Base-by-base conservation (phyloP, 1,284 basidiomycete genomes). In the Marasmius oreades region DNA sequence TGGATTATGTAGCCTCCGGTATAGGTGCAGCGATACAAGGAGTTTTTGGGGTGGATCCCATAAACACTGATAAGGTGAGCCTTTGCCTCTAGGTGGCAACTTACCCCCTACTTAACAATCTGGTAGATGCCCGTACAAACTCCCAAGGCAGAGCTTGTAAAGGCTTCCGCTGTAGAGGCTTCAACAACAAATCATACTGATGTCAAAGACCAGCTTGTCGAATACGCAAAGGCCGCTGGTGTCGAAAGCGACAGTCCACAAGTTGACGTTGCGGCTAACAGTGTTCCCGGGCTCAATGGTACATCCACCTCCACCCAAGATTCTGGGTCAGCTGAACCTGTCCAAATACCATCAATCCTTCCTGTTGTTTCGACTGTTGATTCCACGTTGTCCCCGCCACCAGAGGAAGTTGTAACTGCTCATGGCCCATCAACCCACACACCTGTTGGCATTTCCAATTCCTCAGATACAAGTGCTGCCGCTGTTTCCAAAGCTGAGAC, bases 1-100 rank as follows among this genome's bases (percentile, higher is more conserved):
- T 74, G 22, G 64, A 56, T 31, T 73, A 76, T 59, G 68, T 74
- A 24, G 66, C 72, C 8, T 74, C 76, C n/a, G 70, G 69, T 24
- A 51, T 73, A 6, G 76, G 74, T 44, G 71, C 69, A 26, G 69
- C 69, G 16, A 64, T 73, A 55, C 66, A 72, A 39, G 69, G 59
- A 39, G 64, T 70, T 23, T 71, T 73, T 48, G 73, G 73, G 16
- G 63, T 73, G n/a, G 73, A 76, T 59, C 74, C 73, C 14, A 69
- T 73, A 33, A 73, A 75, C 52, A 59, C 61, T 42, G 68, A 68
- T 28, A 66, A 74, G 69, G 75, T 75, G 60, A 56, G 63, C 46
- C 33, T 48, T 24, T 26, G 26, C 46, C 28, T 54, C 20, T 24
- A 23, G 12, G 10, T 42, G 24, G 33, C 34, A 34, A 37, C 33